Evolutionary conservation across 2,329 filamentous ascomycete species (phyloP), one percentile per base, ranked within the genome.

Genomic region (Trichoderma harzianum): DNA sequence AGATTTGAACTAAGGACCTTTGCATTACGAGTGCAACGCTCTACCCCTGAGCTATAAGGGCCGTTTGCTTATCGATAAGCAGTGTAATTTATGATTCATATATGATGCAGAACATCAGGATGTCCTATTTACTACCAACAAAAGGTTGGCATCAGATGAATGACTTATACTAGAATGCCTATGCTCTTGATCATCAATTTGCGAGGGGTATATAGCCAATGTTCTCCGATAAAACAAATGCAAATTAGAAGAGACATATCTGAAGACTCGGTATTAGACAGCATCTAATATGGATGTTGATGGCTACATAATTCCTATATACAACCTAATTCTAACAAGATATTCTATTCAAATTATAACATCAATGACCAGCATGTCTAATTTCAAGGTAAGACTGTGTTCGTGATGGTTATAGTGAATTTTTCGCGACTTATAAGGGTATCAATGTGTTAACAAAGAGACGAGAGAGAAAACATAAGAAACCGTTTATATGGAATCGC

Each of bases 41-140:
- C 57, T 60, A 60, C 57, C 57, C 57, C 57, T 60, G 57, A 60
- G 57, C 57, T 60, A 60, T 60, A 60, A 60, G 32, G 57, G 57
- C 57, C 21, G 5, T 18, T 11, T 60, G n/a, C 57, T 60, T 60
- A 60, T 60, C 57, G 57, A 60, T 60, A 60, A 60, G 21, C 0
- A 0, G 3, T 0, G 11, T 51, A 12, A 12, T 21, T 21, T 8
- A 0, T 21, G n/a, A 47, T 1, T 21, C 21, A 47, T 47, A 47
- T 43, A 43, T n/a, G n/a, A n/a, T n/a, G n/a, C n/a, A n/a, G n/a
- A n/a, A n/a, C n/a, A n/a, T n/a, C n/a, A n/a, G n/a, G n/a, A n/a
- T n/a, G n/a, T n/a, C n/a, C n/a, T n/a, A 18, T 18, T 2, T 43
- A 18, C 16, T n/a, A 18, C 7, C 36, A 43, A 18, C 1, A 43